phyloP scores from a whole-genome alignment of 2,329 filamentous ascomycete species.

The Hysterium pulicare region DNA sequence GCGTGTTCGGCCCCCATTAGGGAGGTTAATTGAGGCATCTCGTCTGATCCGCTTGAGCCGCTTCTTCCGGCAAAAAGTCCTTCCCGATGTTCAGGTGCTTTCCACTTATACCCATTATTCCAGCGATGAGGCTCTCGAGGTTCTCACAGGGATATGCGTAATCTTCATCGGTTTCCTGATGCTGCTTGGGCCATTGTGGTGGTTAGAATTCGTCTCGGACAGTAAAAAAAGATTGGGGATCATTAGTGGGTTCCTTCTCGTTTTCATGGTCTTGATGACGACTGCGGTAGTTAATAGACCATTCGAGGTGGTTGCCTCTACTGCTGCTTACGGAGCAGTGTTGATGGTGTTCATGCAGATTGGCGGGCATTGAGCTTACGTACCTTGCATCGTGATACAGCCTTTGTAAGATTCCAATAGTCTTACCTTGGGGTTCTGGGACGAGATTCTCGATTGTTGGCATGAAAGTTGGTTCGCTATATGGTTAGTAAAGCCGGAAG shows the following conservation, averaged over 20 bases:
- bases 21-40: slow-evolving; percentile 11
- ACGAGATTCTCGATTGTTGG: too few species aligned
- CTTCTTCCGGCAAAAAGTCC: slow-evolving; percentile 10
- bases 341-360: slow-evolving; percentile 21
- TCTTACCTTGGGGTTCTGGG: too few species aligned
- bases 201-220: slow-evolving; percentile 10
- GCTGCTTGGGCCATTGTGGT: slow-evolving; percentile 23
- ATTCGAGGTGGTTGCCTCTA: slow-evolving; percentile 20
- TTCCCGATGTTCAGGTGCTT: slow-evolving; percentile 2
- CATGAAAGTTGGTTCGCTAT: too few species aligned
- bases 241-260: slow-evolving; percentile 21
- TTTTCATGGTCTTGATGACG: slow-evolving; percentile 15
- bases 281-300: slow-evolving; percentile 13
- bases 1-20: slow-evolving; percentile 9
- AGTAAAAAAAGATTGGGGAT: slow-evolving; percentile 10
- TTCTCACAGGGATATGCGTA: slow-evolving; percentile 3
- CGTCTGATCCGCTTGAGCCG: slow-evolving; percentile 5
- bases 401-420: too few species aligned
- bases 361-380: too few species aligned
- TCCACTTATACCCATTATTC: slow-evolving; percentile 11
- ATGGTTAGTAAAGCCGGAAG: too few species aligned
- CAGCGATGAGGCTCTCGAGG: slow-evolving; percentile 13
- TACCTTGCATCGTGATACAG: too few species aligned
- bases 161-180: slow-evolving; percentile 14
- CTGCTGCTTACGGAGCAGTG: slow-evolving; percentile 21